These are phyloP conservation scores for Eleusine indica DNA, from an alignment of 176 grass and related monocot species.

Conservation along the genomic window DNA sequence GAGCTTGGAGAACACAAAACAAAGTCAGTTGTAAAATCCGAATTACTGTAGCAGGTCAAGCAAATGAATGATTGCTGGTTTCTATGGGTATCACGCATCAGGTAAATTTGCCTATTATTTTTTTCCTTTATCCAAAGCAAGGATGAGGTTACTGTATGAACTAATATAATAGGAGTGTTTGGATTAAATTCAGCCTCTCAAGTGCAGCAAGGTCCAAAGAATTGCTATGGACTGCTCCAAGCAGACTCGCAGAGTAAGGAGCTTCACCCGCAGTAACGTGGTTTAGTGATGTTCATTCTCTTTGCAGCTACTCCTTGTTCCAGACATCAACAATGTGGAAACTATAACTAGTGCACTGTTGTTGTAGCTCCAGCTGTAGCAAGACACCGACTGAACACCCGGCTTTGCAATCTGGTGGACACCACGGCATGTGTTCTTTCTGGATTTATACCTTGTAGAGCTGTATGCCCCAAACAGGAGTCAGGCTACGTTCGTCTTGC, in stretches of 20 bases:
- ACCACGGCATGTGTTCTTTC: neutral
- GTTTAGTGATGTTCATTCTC: conserved; percentile 1
- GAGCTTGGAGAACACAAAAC: conserved; percentile 18
- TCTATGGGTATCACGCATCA: conserved; percentile 1
- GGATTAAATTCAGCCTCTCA: conserved; percentile 25
- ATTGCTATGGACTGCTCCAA: conserved; percentile 27
- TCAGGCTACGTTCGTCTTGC: neutral
- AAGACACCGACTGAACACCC: conserved; percentile 6
- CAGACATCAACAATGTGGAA: conserved; percentile 19
- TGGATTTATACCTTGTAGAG: conserved; percentile 16
- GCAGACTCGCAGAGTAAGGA: conserved; percentile 11
- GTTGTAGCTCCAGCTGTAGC: neutral
- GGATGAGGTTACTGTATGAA: neutral
- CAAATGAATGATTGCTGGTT: conserved; percentile 19
- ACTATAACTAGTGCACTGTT: conserved; percentile 15
- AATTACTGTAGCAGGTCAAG: neutral
- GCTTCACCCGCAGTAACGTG: neutral
- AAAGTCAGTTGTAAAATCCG: conserved; percentile 9
- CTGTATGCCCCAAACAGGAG: neutral
- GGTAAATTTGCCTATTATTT: conserved; percentile 21
- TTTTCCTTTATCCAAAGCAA: conserved; percentile 2
- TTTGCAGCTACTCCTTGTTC: conserved; percentile 19
- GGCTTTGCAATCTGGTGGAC: conserved; percentile 20
- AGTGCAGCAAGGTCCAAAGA: conserved; percentile 12
- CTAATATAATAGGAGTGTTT: conserved; percentile 1